Evolutionary conservation across 371 early-diverging fungal genomes (phyloP), one percentile per base, ranked within the genome.

Genomic region (Mortierella sp.): DNA sequence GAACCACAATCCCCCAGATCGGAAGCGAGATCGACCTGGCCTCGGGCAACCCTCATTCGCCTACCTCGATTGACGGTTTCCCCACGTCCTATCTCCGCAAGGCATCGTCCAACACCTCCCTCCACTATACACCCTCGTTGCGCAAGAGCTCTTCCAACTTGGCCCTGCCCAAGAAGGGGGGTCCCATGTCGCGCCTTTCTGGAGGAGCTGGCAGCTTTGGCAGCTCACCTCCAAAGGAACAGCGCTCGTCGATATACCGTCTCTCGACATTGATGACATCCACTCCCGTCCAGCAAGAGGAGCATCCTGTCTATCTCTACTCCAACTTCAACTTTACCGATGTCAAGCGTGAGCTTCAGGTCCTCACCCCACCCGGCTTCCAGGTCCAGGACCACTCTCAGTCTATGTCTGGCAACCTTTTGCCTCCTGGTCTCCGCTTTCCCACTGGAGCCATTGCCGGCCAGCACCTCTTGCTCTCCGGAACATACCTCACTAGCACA

Each of bases 311-410:
- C 19, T 94, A 92, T 73, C 89, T 96, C 47, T 96, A 95, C 84
- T 94, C 95, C 75, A 96, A 96, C 87, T 95, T 95, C 87, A 96
- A 96, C 84, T 96, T 96, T 80, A 91, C 93, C 0, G 91, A 94
- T 57, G 94, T 95, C 28, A 91, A 92, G 74, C 93, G 96, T 24
- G 94, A 94, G 65, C 89, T 96, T 42, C 94, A 94, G 84, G 88
- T 90, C 42, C 89, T 96, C 48, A 89, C 86, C 55, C 90, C 93
- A 3, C 90, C 94, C 54, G 84, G 80, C 60, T 92, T 91, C 73
- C 87, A 89, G 38, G 89, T 95, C 24, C 90, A 89, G 70, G 93
- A 95, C 77, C 91, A 95, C 58, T 94, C 95, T 1, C 83, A 88
- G 5, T 91, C 90, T 28, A 94, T 95, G 91, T 87, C 92, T 0